Conservation (phyloP, 2,329 filamentous ascomycete genomes). For the Aspergillus neoniger region DNA sequence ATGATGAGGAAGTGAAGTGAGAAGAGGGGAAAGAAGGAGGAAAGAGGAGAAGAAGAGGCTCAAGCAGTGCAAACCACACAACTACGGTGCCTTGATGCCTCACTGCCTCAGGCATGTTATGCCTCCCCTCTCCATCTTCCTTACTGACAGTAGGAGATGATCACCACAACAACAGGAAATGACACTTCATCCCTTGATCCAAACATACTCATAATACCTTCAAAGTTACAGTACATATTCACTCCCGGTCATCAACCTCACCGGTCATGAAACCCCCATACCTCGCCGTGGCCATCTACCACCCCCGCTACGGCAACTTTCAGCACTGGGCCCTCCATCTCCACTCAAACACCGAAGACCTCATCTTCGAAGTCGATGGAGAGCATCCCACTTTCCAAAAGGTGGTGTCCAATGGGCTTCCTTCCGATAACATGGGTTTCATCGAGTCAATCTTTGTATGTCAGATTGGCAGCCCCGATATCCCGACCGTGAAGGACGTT, state of each 20-base stretch:
- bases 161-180: neutral
- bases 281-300: conserved; percentile 15
- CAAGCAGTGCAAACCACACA: neutral
- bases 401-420: conserved; percentile 12
- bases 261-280: neutral
- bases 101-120: neutral
- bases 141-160: neutral
- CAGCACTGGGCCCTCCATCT: conserved; percentile 27
- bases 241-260: neutral
- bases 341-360: conserved; percentile 14
- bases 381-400: conserved; percentile 22
- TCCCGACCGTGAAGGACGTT: conserved; percentile 15
- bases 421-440: conserved; percentile 12
- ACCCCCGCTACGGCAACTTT: conserved; percentile 26
- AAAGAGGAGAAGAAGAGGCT: neutral
- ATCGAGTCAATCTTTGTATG: conserved; percentile 16
- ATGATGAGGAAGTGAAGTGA: neutral
- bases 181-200: neutral
- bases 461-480: conserved; percentile 12
- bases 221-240: too few relatives aligned
- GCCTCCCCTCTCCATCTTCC: neutral
- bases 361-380: conserved; percentile 27
- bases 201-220: neutral
- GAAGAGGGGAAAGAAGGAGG: neutral
- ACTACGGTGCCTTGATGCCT: neutral